phyloP scores from a whole-genome alignment of 1,284 basidiomycete genomes.

The Rhodofomes roseus region DNA sequence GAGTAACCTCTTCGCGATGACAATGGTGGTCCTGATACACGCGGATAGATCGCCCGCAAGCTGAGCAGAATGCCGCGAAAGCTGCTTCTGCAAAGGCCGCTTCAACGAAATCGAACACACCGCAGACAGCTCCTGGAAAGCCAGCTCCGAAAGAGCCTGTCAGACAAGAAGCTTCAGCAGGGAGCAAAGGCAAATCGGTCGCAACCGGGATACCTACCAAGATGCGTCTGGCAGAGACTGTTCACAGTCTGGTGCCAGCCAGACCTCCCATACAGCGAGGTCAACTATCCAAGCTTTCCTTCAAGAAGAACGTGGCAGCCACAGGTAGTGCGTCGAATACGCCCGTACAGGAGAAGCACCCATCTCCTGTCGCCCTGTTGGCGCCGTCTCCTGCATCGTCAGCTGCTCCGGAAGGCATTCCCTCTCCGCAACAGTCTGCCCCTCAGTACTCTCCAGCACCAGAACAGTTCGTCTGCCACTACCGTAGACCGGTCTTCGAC shows the following conservation, averaged over 20 bases:
- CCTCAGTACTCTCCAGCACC: constrained; percentile 4
- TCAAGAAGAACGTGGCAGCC: constrained; percentile 18
- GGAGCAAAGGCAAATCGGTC: constrained; percentile 1
- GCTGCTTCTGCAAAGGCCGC: not conserved
- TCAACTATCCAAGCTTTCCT: constrained; percentile 12
- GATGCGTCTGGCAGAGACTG: constrained; percentile 17
- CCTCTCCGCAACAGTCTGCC: not conserved
- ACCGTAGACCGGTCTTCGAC: not conserved
- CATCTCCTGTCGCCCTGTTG: constrained; percentile 18
- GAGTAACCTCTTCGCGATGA: not conserved
- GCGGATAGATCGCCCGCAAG: not conserved
- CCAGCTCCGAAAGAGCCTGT: not conserved
- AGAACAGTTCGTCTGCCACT: not conserved
- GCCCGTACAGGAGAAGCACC: constrained; percentile 6
- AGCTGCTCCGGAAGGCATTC: not conserved
- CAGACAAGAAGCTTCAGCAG: not conserved
- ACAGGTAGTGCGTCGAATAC: constrained; percentile 2
- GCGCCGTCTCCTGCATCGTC: not conserved
- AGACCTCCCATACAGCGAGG: not conserved
- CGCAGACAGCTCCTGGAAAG: not conserved
- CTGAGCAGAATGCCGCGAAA: not conserved
- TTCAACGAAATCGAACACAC: not conserved
- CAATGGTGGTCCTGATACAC: not conserved
- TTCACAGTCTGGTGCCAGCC: not conserved
- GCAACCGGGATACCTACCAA: constrained; percentile 21